phyloP scores from a whole-genome alignment of 805 yeast species.

The Nakazawaea molendinolei region DNA sequence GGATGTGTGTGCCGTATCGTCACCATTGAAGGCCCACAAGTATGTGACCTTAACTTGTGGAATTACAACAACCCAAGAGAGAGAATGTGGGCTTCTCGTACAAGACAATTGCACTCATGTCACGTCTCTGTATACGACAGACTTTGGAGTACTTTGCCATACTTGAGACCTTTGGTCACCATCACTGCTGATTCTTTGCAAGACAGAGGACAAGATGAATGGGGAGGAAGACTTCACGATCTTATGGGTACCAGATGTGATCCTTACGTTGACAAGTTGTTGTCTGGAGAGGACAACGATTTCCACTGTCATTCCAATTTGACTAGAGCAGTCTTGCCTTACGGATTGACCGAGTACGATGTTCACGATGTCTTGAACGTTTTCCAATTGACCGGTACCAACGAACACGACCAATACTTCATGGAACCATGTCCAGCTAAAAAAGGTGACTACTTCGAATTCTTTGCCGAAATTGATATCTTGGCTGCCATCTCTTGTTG shows the following conservation, averaged over 20 bases:
- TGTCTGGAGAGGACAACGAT: constrained; percentile 60
- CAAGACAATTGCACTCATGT: constrained; percentile 57
- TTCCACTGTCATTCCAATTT: constrained; percentile 64
- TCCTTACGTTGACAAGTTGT: constrained; percentile 57
- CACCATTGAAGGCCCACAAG: constrained; percentile 67
- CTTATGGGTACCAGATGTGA: constrained; percentile 65
- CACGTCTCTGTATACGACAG: constrained; percentile 58
- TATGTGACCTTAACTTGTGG: constrained; percentile 65
- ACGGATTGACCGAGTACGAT: constrained; percentile 57
- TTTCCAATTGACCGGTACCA: constrained; percentile 63
- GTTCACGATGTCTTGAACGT: constrained; percentile 67
- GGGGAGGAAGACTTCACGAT: constrained; percentile 64
- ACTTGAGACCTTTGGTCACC: constrained; percentile 55
- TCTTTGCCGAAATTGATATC: constrained; percentile 60
- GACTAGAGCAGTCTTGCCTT: constrained; percentile 50
- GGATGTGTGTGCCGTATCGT: constrained; percentile 52
- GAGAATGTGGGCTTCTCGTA: constrained; percentile 63
- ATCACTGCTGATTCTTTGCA: constrained; percentile 53
- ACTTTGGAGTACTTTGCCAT: constrained; percentile 63
- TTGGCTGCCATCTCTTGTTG: constrained; percentile 61
- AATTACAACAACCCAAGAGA: constrained; percentile 54
- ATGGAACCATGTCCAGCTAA: constrained; percentile 67
- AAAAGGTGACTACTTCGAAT: constrained; percentile 53
- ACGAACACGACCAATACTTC: constrained; percentile 58
- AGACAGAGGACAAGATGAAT: constrained; percentile 51